Evolutionary conservation across 768 basidiomycete species (phyloP), one percentile per base, ranked within the genome.

Genomic region (Termitomyces titanicus): DNA sequence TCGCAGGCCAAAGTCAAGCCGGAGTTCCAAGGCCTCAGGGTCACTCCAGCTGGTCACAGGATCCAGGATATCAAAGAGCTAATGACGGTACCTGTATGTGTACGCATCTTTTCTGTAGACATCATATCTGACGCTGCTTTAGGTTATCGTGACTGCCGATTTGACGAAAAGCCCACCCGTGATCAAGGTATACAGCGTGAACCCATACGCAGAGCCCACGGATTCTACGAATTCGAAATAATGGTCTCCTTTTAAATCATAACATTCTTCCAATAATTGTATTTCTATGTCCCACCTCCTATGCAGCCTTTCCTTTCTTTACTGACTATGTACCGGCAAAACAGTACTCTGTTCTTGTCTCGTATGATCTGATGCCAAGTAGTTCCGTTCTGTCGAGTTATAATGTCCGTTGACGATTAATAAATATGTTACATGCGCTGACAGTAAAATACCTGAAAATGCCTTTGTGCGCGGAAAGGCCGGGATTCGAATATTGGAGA

Each of bases 91-190:
- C 94, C 94, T 52, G 94, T 94, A 73, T 63, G 88, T 80, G 13
- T 15, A 53, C 22, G 20, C 25, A 34, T 53, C 10, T 59, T 45
- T 31, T 20, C 46, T 25, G 27, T 42, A 22, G 20, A 6, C 33
- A n/a, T 29, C 18, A 40, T 12, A 13, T 57, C 56, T 64, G 45
- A 59, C 51, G 34, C 51, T 31, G 12, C 29, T 53, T 46, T 57
- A 94, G 92, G 93, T 95, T 62, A 95, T 97, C 65, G 87, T 97
- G 62, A 95, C 94, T 39, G 93, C 93, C 31, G 94, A 98, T 70
- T 73, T 96, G 63, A 93, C 92, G 58, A 97, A 96, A 83, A 93
- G 90, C 63, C 94, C 94, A 38, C 94, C 94, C 4, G 92, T 98
- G 65, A 89, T 98, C 79, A 95, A 97, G 72, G 94, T 98, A 54